Conservation (phyloP, 129 eudicot species). For the Apium graveolens region DNA sequence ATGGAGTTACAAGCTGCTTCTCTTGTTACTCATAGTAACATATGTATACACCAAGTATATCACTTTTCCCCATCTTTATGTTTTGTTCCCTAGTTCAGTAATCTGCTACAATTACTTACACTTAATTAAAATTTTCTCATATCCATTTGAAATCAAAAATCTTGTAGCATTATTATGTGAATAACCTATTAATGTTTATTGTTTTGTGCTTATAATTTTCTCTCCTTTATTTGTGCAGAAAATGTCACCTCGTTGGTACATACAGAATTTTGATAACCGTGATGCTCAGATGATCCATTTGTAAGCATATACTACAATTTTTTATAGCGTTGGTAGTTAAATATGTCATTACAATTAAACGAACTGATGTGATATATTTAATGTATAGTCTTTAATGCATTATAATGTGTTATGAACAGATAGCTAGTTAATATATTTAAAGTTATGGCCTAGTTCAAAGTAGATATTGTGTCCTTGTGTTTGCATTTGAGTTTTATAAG, state of each 20-base stretch:
- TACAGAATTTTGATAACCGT: constrained; percentile 59
- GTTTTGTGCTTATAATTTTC: constrained; percentile 1
- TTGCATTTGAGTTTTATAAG: not conserved
- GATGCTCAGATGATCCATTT: constrained; percentile 73
- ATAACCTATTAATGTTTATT: not conserved
- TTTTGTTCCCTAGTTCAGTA: not conserved
- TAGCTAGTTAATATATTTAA: not conserved
- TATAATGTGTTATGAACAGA: constrained; percentile 1
- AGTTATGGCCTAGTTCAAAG: not conserved
- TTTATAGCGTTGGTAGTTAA: not conserved
- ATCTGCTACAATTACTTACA: not conserved
- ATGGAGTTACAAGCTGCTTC: constrained; percentile 99
- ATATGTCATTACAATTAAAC: not conserved
- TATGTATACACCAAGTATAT: constrained; percentile 84
- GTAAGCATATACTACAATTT: constrained; percentile 39
- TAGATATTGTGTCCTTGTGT: not conserved
- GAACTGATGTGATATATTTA: not conserved
- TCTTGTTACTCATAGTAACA: constrained; percentile 73
- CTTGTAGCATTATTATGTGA: constrained; percentile 6
- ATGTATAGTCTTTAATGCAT: not conserved
- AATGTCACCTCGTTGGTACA: constrained; percentile 89
- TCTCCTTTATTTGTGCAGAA: constrained; percentile 32
- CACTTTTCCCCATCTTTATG: constrained; percentile 10
- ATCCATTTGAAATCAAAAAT: not conserved
- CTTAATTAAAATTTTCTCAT: not conserved